These are phyloP conservation scores for Elsinoe fawcettii DNA, from an alignment of 2,329 filamentous ascomycete species.

Conservation along the genomic window DNA sequence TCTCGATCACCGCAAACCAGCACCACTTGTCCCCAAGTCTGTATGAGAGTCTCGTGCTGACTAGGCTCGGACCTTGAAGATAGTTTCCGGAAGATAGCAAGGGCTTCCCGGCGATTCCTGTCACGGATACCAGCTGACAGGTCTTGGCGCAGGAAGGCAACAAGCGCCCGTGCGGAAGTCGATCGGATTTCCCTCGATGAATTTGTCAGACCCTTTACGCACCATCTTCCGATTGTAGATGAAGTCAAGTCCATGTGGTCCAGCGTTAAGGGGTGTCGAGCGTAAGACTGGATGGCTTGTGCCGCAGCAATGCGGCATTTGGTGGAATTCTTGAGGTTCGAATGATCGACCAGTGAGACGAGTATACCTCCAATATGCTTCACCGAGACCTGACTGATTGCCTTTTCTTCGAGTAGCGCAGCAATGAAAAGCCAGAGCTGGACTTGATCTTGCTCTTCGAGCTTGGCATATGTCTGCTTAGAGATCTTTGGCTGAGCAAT, in stretches of 20 bases:
- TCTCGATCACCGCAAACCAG: conserved; percentile 71
- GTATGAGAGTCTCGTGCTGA: conserved; percentile 73
- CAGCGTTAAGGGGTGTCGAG: conserved; percentile 55
- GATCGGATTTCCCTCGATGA: conserved; percentile 79
- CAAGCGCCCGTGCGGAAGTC: conserved; percentile 62
- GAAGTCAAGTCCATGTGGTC: conserved; percentile 58
- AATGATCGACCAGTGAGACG: conserved; percentile 15
- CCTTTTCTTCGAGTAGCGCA: not conserved
- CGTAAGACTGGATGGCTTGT: conserved; percentile 60
- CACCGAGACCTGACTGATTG: not conserved
- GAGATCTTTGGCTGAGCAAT: not conserved
- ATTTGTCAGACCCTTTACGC: conserved; percentile 71
- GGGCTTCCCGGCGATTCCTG: conserved; percentile 60
- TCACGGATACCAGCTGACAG: conserved; percentile 42
- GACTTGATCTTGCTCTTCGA: conserved; percentile 14
- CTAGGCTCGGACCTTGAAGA: conserved; percentile 60
- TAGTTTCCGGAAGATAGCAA: conserved; percentile 64
- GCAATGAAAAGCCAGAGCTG: conserved; percentile 12
- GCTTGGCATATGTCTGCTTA: conserved; percentile 23
- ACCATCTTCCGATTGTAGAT: conserved; percentile 69
- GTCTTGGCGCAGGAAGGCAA: conserved; percentile 53
- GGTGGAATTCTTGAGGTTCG: conserved; percentile 27
- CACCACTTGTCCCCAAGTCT: conserved; percentile 80
- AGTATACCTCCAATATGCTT: conserved; percentile 7
- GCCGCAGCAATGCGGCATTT: conserved; percentile 62